Base-by-base conservation (phyloP, 768 basidiomycete species). In the Dentipellis sp. region DNA sequence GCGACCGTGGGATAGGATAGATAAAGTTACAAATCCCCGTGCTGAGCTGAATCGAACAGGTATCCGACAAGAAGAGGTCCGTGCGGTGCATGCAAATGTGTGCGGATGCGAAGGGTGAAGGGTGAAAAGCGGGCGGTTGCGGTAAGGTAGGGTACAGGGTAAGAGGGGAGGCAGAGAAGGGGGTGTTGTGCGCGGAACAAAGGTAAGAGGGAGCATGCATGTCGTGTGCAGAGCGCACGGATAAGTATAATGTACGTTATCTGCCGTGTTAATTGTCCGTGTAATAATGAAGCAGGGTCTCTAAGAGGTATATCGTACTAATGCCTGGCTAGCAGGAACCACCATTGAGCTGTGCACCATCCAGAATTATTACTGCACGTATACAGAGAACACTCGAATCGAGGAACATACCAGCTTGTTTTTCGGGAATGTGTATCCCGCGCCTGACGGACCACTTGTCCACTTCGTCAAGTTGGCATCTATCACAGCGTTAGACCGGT, bases 381-480 rank as follows among this genome's bases (percentile, higher is more conserved):
- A 29, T 29, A 29, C 3, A 29, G 6, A 29, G 29, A 29, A 29
- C 29, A 14, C 3, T 10, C 2, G 23, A 42, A n/a, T n/a, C n/a
- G n/a, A 17, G n/a, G 2, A 23, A 52, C 57, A 40, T 42, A 60
- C 59, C 22, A 58, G 34, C 17, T 19, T 37, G n/a, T 70, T 70
- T 63, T 68, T 70, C 21, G 70, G 70, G 64, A 65, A 66, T 17
- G 68, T 50, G 57, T 69, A 64, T 17, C 68, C 69, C 17, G 69
- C 71, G 35, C 67, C 64, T 11, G 36, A 56, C 9, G 65, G 56
- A 16, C 42, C 55, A 35, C 58, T 51, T 21, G 64, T 62, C 69
- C 69, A 72, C 34, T 37, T 62, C 22, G 67, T 66, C 37, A 70
- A 51, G 56, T 71, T 68, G 3, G 69, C 54, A 53, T 72, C 71